Percentiles rank a stretch among this genome's conserved stretches.
Evolutionary conservation across 1,139 yeast species (phyloP).

Genomic region (Kazachstania sp.): DNA sequence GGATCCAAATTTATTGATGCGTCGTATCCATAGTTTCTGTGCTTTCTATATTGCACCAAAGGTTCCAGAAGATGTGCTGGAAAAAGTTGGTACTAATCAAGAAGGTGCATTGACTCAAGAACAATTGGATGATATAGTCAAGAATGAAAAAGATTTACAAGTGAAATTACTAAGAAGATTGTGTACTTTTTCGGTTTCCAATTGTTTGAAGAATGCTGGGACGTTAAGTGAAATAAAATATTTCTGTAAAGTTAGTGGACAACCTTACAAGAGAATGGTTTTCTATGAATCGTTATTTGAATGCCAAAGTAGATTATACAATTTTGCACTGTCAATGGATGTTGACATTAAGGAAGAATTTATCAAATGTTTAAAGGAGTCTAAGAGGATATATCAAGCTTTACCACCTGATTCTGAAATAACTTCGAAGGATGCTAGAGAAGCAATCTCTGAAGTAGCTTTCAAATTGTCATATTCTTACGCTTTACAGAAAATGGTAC

Average conservation of each 20-base stretch:
- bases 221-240: slow-evolving; percentile 13
- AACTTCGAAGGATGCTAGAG: slow-evolving; percentile 23
- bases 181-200: slow-evolving; percentile 39
- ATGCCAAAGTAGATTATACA: slow-evolving; percentile 16
- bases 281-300: slow-evolving; percentile 25
- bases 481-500: slow-evolving; percentile 24
- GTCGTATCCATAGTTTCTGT: slow-evolving; percentile 59
- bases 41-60: slow-evolving; percentile 55
- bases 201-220: slow-evolving; percentile 30
- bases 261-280: slow-evolving; percentile 1
- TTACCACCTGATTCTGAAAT: slow-evolving; percentile 27
- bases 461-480: slow-evolving; percentile 34
- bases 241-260: slow-evolving; percentile 11
- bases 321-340: slow-evolving; percentile 36
- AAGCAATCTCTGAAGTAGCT: slow-evolving; percentile 31
- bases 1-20: slow-evolving; percentile 41
- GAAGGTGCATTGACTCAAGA: slow-evolving; percentile 33
- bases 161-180: slow-evolving; percentile 38
- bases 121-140: slow-evolving; percentile 33
- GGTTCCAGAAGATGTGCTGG: slow-evolving; percentile 22
- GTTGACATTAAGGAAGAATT: slow-evolving; percentile 43
- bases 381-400: slow-evolving; percentile 22
- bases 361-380: slow-evolving; percentile 22
- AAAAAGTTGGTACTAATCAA: slow-evolving; percentile 1
- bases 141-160: slow-evolving; percentile 32